Percentiles rank a stretch among this genome's conserved stretches.
phyloP scores from a whole-genome alignment of 164 flowering plant species.

The Annona cherimola region DNA sequence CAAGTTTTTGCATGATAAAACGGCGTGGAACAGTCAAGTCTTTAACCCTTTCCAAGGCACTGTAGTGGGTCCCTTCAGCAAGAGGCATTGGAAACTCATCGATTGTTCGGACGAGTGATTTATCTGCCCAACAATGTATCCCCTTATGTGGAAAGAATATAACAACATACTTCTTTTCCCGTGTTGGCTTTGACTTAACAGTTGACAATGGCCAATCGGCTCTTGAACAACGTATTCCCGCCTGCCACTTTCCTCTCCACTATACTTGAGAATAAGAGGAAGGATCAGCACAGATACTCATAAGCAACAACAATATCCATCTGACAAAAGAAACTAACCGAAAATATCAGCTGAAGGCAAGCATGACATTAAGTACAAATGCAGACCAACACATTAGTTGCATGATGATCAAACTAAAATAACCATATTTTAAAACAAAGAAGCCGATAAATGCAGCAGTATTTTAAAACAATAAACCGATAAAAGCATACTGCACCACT shows the following conservation, averaged over 20 bases:
- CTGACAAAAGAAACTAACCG: neutral
- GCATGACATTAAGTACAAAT: neutral
- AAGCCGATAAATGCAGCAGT: neutral
- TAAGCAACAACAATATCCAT: neutral
- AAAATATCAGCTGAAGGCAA: neutral
- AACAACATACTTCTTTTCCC: conserved; percentile 72
- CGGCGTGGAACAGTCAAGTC: conserved; percentile 73
- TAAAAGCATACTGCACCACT: neutral
- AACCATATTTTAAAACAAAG: neutral
- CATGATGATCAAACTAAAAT: neutral
- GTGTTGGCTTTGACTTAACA: conserved; percentile 80
- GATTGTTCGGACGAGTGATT: conserved; percentile 63
- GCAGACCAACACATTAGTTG: neutral
- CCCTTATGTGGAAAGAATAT: conserved; percentile 80
- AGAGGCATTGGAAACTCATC: conserved; percentile 76
- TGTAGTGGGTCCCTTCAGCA: conserved; percentile 54
- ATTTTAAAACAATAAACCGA: neutral
- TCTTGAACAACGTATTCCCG: conserved; percentile 82
- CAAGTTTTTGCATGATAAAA: conserved; percentile 78
- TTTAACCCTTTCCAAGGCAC: conserved; percentile 69
- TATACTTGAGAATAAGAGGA: conserved; percentile 32
- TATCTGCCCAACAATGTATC: conserved; percentile 88
- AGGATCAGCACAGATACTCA: conserved; percentile 4
- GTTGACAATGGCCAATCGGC: conserved; percentile 84
- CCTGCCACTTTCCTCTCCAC: conserved; percentile 98